These are phyloP conservation scores for Fusarium sacchari DNA, from an alignment of 2,329 filamentous ascomycete species.

Conservation along the genomic window DNA sequence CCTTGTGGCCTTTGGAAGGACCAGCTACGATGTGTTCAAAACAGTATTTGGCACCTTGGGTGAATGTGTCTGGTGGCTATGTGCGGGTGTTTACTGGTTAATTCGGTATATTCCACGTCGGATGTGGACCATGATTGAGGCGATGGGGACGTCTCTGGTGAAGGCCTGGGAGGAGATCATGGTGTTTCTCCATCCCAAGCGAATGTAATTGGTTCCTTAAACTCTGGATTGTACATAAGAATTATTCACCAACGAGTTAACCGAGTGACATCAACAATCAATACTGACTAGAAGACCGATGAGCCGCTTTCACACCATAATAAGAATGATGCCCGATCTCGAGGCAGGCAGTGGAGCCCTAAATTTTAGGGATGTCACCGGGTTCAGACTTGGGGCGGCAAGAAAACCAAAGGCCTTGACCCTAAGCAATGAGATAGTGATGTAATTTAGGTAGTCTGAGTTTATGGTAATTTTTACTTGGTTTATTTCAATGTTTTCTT, in stretches of 20 bases:
- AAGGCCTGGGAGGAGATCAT: conserved; percentile 50
- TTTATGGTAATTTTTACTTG: too few relatives aligned
- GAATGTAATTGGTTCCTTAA: conserved; percentile 14
- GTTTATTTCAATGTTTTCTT: too few relatives aligned
- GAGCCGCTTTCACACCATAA: background rate
- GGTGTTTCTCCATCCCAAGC: conserved; percentile 52
- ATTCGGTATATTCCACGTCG: conserved; percentile 48
- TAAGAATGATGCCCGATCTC: background rate
- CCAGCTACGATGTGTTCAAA: conserved; percentile 43
- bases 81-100: conserved; percentile 42
- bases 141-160: conserved; percentile 44
- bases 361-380: background rate
- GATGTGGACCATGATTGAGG: conserved; percentile 47
- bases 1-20: conserved; percentile 36
- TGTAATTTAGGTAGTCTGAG: too few relatives aligned
- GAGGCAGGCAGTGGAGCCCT: background rate
- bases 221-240: background rate
- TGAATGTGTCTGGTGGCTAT: conserved; percentile 38
- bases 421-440: too few relatives aligned
- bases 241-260: background rate
- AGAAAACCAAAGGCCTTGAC: too few relatives aligned
- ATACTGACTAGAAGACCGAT: too few relatives aligned
- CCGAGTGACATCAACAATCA: too few relatives aligned
- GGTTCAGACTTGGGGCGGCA: background rate
- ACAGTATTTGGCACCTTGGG: conserved; percentile 47